Percentiles rank a stretch among this genome's conserved stretches.
phyloP scores from a whole-genome alignment of 495 filamentous ascomycete genomes.

The Tuber melanosporum region DNA sequence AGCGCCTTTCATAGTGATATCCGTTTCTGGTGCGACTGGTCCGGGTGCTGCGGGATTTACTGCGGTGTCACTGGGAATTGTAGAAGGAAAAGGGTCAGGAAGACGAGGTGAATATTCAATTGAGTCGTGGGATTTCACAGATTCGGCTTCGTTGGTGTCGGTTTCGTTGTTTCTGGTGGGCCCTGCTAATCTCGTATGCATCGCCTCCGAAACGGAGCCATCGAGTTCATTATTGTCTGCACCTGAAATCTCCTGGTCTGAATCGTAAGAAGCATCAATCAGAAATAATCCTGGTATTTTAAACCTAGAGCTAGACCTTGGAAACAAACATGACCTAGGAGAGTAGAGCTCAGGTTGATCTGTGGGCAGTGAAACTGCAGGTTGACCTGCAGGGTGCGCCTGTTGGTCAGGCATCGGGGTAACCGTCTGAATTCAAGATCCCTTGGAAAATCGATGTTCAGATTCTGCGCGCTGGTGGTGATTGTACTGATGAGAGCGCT shows the following conservation, averaged over 20 bases:
- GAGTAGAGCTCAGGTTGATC: constrained; percentile 1
- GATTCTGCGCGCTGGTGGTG: background rate
- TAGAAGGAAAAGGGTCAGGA: background rate
- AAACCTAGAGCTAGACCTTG: background rate
- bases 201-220: background rate
- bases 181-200: background rate
- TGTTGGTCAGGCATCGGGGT: background rate
- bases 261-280: constrained; percentile 1
- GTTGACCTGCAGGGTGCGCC: background rate
- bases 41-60: background rate
- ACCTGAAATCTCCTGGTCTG: background rate
- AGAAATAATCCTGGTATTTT: constrained; percentile 1
- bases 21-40: background rate
- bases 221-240: background rate
- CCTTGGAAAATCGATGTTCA: background rate
- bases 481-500: background rate
- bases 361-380: background rate
- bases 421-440: background rate
- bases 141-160: background rate
- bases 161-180: background rate
- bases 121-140: background rate
- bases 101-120: background rate
- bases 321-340: constrained; percentile 7
- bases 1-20: background rate
- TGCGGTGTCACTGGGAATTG: background rate